Percentiles rank a stretch among this genome's conserved stretches.
Evolutionary conservation across 257 asterid genomes (phyloP).

Genomic region (Nicotiana paniculata): DNA sequence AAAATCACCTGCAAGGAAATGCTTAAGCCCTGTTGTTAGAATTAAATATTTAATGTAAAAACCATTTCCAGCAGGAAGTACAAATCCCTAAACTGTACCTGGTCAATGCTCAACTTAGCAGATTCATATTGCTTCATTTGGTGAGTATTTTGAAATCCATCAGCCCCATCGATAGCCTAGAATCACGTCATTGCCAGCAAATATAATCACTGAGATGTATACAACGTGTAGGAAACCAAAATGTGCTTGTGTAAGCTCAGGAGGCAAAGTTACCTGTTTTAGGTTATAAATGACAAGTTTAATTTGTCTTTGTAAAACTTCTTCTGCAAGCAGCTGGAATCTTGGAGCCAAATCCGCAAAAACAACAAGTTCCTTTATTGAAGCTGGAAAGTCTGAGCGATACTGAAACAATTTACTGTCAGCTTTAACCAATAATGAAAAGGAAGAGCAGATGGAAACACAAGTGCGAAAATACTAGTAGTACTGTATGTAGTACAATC

Average conservation of each 20-base stretch:
- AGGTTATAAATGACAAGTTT: slow-evolving; percentile 66
- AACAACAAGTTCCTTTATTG: slow-evolving; percentile 65
- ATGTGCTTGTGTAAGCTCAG: background rate
- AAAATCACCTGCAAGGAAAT: slow-evolving; percentile 68
- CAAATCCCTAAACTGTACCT: slow-evolving; percentile 36
- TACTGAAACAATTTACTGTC: slow-evolving; percentile 53
- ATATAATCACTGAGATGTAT: background rate
- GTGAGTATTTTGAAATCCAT: slow-evolving; percentile 92
- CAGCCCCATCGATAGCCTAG: slow-evolving; percentile 91
- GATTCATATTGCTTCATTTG: slow-evolving; percentile 72
- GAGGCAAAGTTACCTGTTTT: slow-evolving; percentile 47
- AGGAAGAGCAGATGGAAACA: background rate
- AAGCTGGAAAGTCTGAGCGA: slow-evolving; percentile 75
- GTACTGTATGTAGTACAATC: background rate
- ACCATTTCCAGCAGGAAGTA: slow-evolving; percentile 5
- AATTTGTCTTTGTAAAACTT: slow-evolving; percentile 69
- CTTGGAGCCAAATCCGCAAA: slow-evolving; percentile 94
- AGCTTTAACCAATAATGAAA: slow-evolving; percentile 4
- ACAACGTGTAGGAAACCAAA: background rate
- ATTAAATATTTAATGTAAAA: slow-evolving; percentile 9
- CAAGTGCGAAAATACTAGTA: background rate
- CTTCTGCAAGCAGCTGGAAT: slow-evolving; percentile 76
- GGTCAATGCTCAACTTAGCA: slow-evolving; percentile 87
- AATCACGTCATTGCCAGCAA: slow-evolving; percentile 14
- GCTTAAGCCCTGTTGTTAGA: slow-evolving; percentile 8